Evolutionary conservation across 805 yeast genomes (phyloP), one percentile per base, ranked within the genome.

Genomic region (Nakazawaea ernobii): DNA sequence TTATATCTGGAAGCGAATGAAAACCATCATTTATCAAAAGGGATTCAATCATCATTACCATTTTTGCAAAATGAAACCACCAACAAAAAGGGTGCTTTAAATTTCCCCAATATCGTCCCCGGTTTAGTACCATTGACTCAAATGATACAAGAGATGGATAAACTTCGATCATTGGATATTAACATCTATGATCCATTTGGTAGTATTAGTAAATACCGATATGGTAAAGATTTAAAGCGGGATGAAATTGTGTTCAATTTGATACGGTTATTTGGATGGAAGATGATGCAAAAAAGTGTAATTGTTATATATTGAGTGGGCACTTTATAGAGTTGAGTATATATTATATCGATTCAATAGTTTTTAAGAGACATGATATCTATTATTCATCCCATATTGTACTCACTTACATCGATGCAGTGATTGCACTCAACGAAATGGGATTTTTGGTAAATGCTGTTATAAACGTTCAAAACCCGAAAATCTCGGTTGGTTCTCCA

Each of bases 101-200:
- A 48, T 17, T 44, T 73, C 10, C 77, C 84, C 1, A 53, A 56
- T 9, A 75, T 78, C 3, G 55, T 71, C 2, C 82, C 84, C 0
- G 84, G 85, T 0, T 50, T 75, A 3, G 53, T 74, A 9, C 80
- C 84, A 1, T 42, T 77, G 29, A 56, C 63, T 62, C 81, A 77
- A 53, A 50, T 78, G 51, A 26, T 35, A 29, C 8, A 11, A 14
- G 8, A n/a, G 4, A 17, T 15, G 15, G 26, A 29, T 28, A 27
- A n/a, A 32, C 14, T 26, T 27, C 20, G 38, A 11, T 28, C 17
- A 28, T 2, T 17, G 32, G 24, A 27, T 42, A 33, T 38, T 11
- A 11, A 27, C 3, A 44, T 63, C 6, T 54, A 52, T 30, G 46
- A 54, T n/a, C 55, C 54, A 6, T 49, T 56, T 11, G 51, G 52